Conservation (phyloP, 495 filamentous ascomycete genomes). For the Endocarpon pusillum region DNA sequence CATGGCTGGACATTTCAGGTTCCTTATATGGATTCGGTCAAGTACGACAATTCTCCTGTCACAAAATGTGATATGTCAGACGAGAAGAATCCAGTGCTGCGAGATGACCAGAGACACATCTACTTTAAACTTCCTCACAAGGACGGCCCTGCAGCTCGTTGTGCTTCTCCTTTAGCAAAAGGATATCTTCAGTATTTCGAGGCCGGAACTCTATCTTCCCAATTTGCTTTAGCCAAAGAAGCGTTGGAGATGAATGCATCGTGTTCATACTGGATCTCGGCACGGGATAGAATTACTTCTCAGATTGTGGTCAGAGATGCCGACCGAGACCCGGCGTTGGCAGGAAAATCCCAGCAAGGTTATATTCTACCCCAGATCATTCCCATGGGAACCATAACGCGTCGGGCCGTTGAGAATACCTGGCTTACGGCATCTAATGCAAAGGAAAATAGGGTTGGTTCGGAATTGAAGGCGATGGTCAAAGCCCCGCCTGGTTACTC, state of each 20-base stretch:
- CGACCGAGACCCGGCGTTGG: constrained; percentile 22
- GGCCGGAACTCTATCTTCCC: constrained; percentile 66
- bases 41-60: constrained; percentile 54
- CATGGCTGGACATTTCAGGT: constrained; percentile 87
- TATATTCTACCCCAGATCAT: constrained; percentile 98
- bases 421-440: constrained; percentile 98
- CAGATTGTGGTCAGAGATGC: constrained; percentile 85
- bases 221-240: constrained; percentile 78
- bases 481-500: constrained; percentile 76
- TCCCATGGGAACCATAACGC: constrained; percentile 97
- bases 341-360: constrained; percentile 23
- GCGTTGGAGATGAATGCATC: constrained; percentile 96
- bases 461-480: constrained; percentile 94
- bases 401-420: constrained; percentile 89
- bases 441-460: constrained; percentile 86
- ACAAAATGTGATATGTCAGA: constrained; percentile 57
- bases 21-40: constrained; percentile 38
- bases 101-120: constrained; percentile 42
- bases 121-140: constrained; percentile 97
- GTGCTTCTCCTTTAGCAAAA: constrained; percentile 76
- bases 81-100: constrained; percentile 44
- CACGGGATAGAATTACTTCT: constrained; percentile 74
- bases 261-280: constrained; percentile 97
- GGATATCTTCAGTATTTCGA: constrained; percentile 83
- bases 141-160: constrained; percentile 73